Conservation (phyloP, 1,139 yeast genomes). For the Kurtzmaniella quercitrusa region DNA sequence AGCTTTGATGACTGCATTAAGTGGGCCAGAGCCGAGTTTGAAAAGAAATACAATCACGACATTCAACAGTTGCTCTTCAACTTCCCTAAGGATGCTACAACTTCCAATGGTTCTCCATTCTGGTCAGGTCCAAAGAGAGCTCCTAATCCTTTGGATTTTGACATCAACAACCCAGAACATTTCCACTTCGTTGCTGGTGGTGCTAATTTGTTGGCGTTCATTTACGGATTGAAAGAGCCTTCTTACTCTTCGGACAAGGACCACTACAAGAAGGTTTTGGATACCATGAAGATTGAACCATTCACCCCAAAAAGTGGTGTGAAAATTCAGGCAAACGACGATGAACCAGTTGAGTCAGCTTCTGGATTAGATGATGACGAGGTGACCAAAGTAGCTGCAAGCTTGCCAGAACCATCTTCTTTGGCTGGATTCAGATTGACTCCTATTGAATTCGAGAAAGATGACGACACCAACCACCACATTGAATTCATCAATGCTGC, state of each 20-base stretch:
- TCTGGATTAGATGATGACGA: slow-evolving; percentile 57
- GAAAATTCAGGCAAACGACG: slow-evolving; percentile 82
- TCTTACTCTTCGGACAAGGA: slow-evolving; percentile 32
- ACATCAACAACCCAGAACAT: slow-evolving; percentile 71
- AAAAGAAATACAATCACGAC: slow-evolving; percentile 77
- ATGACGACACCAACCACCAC: slow-evolving; percentile 94
- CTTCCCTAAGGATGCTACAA: slow-evolving; percentile 91
- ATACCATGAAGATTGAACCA: slow-evolving; percentile 33
- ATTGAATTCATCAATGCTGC: slow-evolving; percentile 97
- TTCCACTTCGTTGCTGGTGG: slow-evolving; percentile 81
- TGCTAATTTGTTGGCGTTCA: slow-evolving; percentile 86
- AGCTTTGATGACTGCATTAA: slow-evolving; percentile 88
- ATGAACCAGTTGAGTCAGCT: slow-evolving; percentile 71
- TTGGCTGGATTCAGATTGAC: slow-evolving; percentile 82
- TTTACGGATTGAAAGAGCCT: slow-evolving; percentile 77
- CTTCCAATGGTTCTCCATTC: slow-evolving; percentile 88
- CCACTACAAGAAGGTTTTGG: slow-evolving; percentile 49
- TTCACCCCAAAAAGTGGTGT: slow-evolving; percentile 76
- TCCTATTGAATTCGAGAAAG: slow-evolving; percentile 95
- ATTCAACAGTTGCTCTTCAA: slow-evolving; percentile 86
- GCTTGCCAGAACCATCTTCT: slow-evolving; percentile 84
- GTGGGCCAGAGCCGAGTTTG: slow-evolving; percentile 94
- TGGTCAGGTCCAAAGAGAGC: slow-evolving; percentile 99
- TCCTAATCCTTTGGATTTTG: slow-evolving; percentile 79
- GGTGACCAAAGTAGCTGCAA: slow-evolving; percentile 59